Conservation (phyloP, 2,329 filamentous ascomycete genomes). For the Aspergillus vadensis region DNA sequence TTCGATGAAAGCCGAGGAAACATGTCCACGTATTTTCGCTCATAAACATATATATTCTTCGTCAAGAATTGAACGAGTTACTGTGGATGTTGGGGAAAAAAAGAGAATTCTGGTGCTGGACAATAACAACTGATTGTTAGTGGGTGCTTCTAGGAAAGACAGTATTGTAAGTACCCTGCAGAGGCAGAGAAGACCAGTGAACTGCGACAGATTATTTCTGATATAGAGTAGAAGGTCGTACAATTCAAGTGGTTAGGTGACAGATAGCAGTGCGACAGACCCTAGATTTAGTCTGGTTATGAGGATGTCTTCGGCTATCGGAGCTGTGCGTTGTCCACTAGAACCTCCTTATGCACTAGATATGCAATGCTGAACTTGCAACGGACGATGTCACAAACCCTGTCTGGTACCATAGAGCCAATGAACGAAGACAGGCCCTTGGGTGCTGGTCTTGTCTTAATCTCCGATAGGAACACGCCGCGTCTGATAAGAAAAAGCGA, state of each 20-base stretch:
- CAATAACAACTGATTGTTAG: too few species aligned
- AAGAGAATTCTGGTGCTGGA: too few species aligned
- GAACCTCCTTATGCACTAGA: slow-evolving; percentile 19
- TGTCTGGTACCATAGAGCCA: slow-evolving; percentile 36
- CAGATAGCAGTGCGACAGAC: slow-evolving; percentile 20
- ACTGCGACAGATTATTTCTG: slow-evolving; percentile 22
- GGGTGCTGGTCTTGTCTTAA: slow-evolving; percentile 22
- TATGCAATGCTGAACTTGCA: slow-evolving; percentile 19
- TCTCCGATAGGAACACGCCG: slow-evolving; percentile 32
- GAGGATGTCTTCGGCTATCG: slow-evolving; percentile 22
- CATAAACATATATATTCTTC: slow-evolving; percentile 18
- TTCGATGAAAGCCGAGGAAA: neutral
- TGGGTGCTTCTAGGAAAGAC: too few species aligned
- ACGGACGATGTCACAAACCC: slow-evolving; percentile 25
- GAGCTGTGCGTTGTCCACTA: slow-evolving; percentile 16
- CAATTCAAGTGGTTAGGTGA: slow-evolving; percentile 8
- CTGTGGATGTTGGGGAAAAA: too few species aligned
- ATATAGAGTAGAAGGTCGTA: slow-evolving; percentile 23
- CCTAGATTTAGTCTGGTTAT: slow-evolving; percentile 17
- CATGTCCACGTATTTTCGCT: slow-evolving; percentile 5
- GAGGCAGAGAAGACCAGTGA: slow-evolving; percentile 18
- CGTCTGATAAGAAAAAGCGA: slow-evolving; percentile 29
- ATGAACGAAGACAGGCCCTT: slow-evolving; percentile 28
- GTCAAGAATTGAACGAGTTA: too few species aligned
- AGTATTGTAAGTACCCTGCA: slow-evolving; percentile 14